Percentiles rank a stretch among this genome's conserved stretches.
Evolutionary conservation across 2,329 filamentous ascomycete species (phyloP).

Genomic region (Aspergillus piperis): DNA sequence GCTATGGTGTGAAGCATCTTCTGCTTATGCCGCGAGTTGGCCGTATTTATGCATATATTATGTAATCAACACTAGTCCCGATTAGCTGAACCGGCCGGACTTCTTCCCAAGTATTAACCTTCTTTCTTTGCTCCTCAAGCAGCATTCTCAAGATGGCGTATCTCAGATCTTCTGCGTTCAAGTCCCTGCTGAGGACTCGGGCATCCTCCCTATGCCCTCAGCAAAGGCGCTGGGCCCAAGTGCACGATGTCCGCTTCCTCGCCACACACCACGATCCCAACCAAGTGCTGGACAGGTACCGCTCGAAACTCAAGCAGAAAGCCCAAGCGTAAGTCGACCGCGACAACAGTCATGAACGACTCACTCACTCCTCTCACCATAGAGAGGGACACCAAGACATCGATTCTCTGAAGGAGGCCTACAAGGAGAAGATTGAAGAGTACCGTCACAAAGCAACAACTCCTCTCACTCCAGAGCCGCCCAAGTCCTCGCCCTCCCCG

Average conservation of each 20-base stretch:
- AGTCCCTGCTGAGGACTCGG: constrained; percentile 44
- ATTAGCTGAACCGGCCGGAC: not conserved
- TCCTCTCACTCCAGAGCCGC: constrained; percentile 50
- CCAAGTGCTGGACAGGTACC: constrained; percentile 79
- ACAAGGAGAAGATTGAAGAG: constrained; percentile 77
- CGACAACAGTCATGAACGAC: not conserved
- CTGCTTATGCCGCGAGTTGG: too few relatives aligned
- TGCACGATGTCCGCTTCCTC: constrained; percentile 88
- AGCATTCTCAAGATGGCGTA: constrained; percentile 46
- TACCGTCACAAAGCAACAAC: constrained; percentile 68
- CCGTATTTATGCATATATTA: not conserved
- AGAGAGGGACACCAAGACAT: constrained; percentile 65
- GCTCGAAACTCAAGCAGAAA: constrained; percentile 78
- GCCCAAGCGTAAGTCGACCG: constrained; percentile 61
- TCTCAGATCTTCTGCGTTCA: constrained; percentile 52
- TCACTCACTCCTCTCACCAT: constrained; percentile 28
- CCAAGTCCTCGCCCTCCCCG: constrained; percentile 29
- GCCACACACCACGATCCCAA: constrained; percentile 70
- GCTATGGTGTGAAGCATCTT: too few relatives aligned
- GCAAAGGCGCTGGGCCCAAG: constrained; percentile 85
- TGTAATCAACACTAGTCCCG: not conserved
- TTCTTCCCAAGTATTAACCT: not conserved
- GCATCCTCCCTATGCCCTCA: constrained; percentile 32
- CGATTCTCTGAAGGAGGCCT: constrained; percentile 69
- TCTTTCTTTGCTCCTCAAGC: constrained; percentile 6